Evolutionary conservation across 768 basidiomycete genomes (phyloP).

Genomic region (Wakefieldia striispora): DNA sequence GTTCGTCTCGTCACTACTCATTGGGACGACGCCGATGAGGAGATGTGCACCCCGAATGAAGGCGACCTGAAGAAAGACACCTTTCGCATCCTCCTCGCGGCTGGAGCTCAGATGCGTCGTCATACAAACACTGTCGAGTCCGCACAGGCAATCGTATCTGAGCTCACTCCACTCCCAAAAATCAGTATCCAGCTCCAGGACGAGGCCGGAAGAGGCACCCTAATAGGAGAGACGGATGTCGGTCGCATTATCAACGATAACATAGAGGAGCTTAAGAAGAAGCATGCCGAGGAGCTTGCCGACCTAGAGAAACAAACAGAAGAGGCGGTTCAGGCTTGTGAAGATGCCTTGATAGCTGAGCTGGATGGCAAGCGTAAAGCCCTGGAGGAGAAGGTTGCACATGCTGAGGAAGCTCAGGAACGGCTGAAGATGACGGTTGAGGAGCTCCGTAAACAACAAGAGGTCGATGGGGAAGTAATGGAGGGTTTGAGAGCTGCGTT

Average conservation of each 20-base stretch:
- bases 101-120: constrained; percentile 39
- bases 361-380: neutral
- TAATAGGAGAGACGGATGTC: constrained; percentile 45
- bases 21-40: constrained; percentile 37
- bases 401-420: neutral
- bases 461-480: too few species aligned
- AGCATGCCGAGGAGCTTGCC: constrained; percentile 33
- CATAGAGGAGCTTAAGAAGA: constrained; percentile 36
- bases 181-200: constrained; percentile 43
- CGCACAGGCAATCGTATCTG: constrained; percentile 39
- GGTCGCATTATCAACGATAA: constrained; percentile 42
- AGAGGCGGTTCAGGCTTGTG: constrained; percentile 30
- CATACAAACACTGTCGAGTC: constrained; percentile 38
- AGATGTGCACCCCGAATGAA: constrained; percentile 25
- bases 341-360: neutral
- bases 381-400: neutral
- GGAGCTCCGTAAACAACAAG: too few species aligned
- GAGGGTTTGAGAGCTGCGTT: too few species aligned
- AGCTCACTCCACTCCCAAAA: constrained; percentile 36
- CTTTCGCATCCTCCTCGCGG: constrained; percentile 42
- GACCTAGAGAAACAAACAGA: constrained; percentile 40
- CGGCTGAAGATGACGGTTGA: neutral
- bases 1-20: constrained; percentile 47
- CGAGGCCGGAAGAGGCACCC: constrained; percentile 42
- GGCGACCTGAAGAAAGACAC: constrained; percentile 33